phyloP scores from a whole-genome alignment of 805 yeast genomes.

The Candida maris region DNA sequence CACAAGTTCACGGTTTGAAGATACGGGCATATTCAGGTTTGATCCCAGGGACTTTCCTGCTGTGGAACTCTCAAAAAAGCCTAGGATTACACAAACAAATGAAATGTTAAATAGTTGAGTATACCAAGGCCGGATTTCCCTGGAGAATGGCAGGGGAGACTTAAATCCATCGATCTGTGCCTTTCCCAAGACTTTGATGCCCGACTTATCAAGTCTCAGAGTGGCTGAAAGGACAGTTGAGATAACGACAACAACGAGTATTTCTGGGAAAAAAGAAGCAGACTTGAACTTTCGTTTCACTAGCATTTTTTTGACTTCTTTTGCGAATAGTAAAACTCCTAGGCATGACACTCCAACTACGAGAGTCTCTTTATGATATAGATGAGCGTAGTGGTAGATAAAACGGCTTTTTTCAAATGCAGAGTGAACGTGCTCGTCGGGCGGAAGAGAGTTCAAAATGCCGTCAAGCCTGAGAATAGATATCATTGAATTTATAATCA shows the following conservation, averaged over 20 bases:
- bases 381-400: slow-evolving; percentile 42
- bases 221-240: slow-evolving; percentile 50
- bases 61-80: slow-evolving; percentile 90
- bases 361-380: slow-evolving; percentile 58
- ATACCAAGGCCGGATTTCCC: slow-evolving; percentile 43
- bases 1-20: slow-evolving; percentile 85
- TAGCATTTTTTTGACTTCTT: slow-evolving; percentile 38
- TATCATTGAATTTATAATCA: slow-evolving; percentile 73
- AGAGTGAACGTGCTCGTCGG: slow-evolving; percentile 54
- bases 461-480: slow-evolving; percentile 66
- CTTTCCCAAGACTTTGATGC: slow-evolving; percentile 68
- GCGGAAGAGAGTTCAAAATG: slow-evolving; percentile 41
- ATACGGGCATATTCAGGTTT: slow-evolving; percentile 63
- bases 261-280: slow-evolving; percentile 77
- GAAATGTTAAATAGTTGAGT: slow-evolving; percentile 62
- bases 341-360: slow-evolving; percentile 56
- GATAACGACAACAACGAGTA: slow-evolving; percentile 64
- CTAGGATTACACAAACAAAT: slow-evolving; percentile 76
- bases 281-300: slow-evolving; percentile 33
- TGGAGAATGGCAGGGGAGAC: slow-evolving; percentile 57
- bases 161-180: slow-evolving; percentile 49
- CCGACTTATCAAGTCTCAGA: slow-evolving; percentile 47
- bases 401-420: slow-evolving; percentile 68
- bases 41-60: slow-evolving; percentile 86
- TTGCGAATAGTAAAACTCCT: slow-evolving; percentile 37